Conservation (phyloP, 2,329 filamentous ascomycete species). For the Penicillium fuscoglaucum region DNA sequence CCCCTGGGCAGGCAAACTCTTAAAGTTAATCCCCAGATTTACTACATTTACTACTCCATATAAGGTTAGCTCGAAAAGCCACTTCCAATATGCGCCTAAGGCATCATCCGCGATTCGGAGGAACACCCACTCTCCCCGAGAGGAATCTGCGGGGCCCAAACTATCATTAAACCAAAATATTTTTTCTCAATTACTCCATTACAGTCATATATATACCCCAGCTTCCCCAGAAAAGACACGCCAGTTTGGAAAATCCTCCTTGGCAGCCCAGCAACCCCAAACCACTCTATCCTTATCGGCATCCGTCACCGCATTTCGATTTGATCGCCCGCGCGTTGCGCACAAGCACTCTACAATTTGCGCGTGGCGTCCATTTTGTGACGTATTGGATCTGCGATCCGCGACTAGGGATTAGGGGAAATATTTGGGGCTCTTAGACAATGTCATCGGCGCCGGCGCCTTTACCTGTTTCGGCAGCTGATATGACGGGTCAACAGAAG, state of each 20-base stretch:
- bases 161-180: background rate
- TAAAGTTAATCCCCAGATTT: background rate
- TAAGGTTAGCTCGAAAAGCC: conserved; percentile 3
- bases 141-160: conserved; percentile 8
- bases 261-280: background rate
- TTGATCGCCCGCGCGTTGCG: background rate
- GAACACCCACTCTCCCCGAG: conserved; percentile 9
- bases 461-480: conserved; percentile 4
- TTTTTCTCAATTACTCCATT: background rate
- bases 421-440: background rate
- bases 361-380: conserved; percentile 8
- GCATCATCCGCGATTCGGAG: conserved; percentile 4
- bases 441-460: conserved; percentile 30
- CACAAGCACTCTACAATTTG: background rate
- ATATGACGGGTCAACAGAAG: conserved; percentile 11
- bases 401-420: background rate
- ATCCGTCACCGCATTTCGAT: conserved; percentile 1
- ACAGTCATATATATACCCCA: background rate
- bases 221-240: background rate
- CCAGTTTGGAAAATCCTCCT: background rate
- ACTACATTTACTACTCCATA: conserved; percentile 2
- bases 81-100: conserved; percentile 2
- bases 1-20: background rate
- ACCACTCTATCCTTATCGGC: conserved; percentile 5
- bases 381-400: conserved; percentile 7